Evolutionary conservation across 176 grass and related monocot species (phyloP).

Genomic region (Echinochloa phyllopogon): DNA sequence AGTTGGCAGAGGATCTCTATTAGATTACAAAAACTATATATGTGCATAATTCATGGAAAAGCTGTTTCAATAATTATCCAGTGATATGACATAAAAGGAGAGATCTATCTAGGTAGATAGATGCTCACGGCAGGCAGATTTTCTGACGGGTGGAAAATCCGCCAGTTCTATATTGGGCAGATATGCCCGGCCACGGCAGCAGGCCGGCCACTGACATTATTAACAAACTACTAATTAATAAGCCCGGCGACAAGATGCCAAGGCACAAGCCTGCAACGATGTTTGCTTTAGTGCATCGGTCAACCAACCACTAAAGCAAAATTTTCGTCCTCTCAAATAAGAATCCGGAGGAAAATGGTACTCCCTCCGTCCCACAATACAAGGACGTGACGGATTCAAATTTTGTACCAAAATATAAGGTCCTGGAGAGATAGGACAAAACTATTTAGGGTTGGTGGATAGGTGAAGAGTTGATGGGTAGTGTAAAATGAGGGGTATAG

Average conservation of each 20-base stretch:
- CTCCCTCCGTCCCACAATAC: no score
- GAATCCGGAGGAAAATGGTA: no score
- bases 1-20: neutral
- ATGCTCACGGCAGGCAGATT: neutral
- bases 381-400: no score
- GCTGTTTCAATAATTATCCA: conserved; percentile 27
- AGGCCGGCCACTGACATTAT: conserved; percentile 22
- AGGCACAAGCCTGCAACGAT: neutral
- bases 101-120: neutral
- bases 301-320: conserved; percentile 22
- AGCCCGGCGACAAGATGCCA: neutral
- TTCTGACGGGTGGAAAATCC: neutral
- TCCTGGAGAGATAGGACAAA: no score
- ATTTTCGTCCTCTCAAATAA: neutral
- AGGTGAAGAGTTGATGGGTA: no score
- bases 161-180: conserved; percentile 11
- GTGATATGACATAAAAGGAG: neutral
- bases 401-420: no score
- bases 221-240: neutral
- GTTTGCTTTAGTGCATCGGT: conserved; percentile 9
- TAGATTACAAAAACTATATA: neutral
- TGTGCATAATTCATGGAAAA: conserved; percentile 25
- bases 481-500: no score
- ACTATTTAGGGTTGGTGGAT: no score
- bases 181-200: neutral